Base-by-base conservation (phyloP, 2,329 filamentous ascomycete genomes). In the Gaeumannomyces sp. region DNA sequence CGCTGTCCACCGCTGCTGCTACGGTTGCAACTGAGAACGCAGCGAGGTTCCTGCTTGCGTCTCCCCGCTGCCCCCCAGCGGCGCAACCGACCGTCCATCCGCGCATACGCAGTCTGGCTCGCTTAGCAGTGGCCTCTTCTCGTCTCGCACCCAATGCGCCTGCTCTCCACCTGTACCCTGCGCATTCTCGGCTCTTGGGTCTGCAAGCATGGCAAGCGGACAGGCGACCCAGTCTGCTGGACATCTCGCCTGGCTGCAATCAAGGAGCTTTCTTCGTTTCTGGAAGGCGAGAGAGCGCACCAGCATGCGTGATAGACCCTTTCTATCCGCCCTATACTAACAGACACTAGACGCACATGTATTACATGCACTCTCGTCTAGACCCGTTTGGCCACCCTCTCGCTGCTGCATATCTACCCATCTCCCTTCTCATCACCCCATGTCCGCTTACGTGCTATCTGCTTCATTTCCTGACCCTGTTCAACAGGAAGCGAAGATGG, bases 161-260 rank as follows among this genome's bases (percentile, higher is more conserved):
- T 29, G 25, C n/a, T 25, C 25, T 16, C 29, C 22, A 25, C 29
- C 57, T 59, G 29, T 13, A 59, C 16, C 57, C 27, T 31, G 14
- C 11, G 11, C 27, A 16, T 14, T 59, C 13, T 31, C 59, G 59
- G 59, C 59, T 60, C 28, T n/a, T 2, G 22, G 27, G 28, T 19
- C 31, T 31, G 22, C 22, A 38, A 60, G 31, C 10, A 22, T 35
- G 31, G 31, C 28, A 22, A 60, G 6, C 16, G 22, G 22, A 25
- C 31, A 60, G 59, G 28, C 29, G 59, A 60, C 19, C 59, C 59
- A 60, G 59, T 35, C 31, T 60, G 28, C 59, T n/a, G 59, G 59
- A 60, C 59, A 60, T 4, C 2, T 35, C n/a, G 14, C 59, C 57
- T 59, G 10, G 13, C 13, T 28, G 57, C 27, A 19, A 11, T 25